Percentiles rank a stretch among this genome's conserved stretches.
phyloP scores from a whole-genome alignment of 2,329 filamentous ascomycete species.

The Fusarium clavum region DNA sequence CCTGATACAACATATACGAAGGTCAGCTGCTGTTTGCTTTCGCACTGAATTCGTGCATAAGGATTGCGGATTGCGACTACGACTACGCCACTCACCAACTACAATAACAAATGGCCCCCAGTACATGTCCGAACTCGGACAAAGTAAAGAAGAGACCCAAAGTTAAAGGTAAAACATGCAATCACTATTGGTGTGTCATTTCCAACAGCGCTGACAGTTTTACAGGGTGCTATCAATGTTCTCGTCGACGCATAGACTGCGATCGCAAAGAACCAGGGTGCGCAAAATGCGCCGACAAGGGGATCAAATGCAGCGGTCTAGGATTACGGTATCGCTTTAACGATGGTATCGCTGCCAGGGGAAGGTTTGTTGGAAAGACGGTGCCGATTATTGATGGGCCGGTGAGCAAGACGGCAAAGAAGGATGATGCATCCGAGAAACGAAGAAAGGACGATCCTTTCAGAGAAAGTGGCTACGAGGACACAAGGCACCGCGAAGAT shows the following conservation, averaged over 20 bases:
- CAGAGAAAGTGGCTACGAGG: constrained; percentile 10
- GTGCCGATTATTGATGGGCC: constrained; percentile 14
- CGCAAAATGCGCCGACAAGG: constrained; percentile 38
- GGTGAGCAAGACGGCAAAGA: background rate
- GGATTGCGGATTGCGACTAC: background rate
- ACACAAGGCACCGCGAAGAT: too few relatives aligned
- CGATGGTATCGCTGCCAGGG: constrained; percentile 38
- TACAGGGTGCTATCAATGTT: constrained; percentile 41
- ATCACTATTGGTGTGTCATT: rapidly evolving
- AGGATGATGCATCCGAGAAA: rapidly evolving
- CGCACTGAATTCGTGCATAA: background rate
- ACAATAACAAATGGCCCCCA: background rate
- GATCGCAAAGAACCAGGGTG: constrained; percentile 38
- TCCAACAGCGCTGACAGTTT: background rate
- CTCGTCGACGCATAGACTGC: constrained; percentile 43
- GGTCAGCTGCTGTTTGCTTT: too few relatives aligned
- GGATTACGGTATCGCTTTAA: constrained; percentile 42
- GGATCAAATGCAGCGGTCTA: constrained; percentile 36
- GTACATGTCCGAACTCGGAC: constrained; percentile 1
- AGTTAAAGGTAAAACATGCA: constrained; percentile 16
- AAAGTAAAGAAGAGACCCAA: constrained; percentile 33
- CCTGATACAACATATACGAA: too few relatives aligned
- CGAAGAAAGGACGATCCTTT: background rate
- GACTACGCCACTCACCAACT: background rate
- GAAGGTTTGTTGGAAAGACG: constrained; percentile 37